Evolutionary conservation across 345 rosid species (phyloP).

Genomic region (Camelina laxa): DNA sequence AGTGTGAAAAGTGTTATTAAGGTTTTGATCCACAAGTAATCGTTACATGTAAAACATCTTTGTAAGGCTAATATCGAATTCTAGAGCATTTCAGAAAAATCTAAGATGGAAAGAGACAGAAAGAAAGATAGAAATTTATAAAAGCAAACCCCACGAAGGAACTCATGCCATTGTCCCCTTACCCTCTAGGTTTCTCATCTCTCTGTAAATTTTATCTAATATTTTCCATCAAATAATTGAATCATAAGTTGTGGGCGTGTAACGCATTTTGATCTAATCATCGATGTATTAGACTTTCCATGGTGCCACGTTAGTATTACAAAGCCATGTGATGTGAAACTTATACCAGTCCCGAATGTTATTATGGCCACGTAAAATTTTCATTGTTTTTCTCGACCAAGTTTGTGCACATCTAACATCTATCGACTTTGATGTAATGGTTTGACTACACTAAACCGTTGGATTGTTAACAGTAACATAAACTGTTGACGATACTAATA

Average conservation of each 20-base stretch:
- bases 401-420: neutral
- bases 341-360: neutral
- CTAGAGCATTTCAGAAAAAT: constrained; percentile 24
- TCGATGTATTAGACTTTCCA: neutral
- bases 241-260: constrained; percentile 29
- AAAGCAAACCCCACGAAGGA: constrained; percentile 27
- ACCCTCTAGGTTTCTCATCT: neutral
- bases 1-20: neutral
- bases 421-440: constrained; percentile 1
- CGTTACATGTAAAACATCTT: neutral
- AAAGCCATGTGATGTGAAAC: neutral
- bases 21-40: constrained; percentile 21
- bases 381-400: neutral
- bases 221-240: constrained; percentile 29
- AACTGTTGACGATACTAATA: neutral
- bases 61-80: constrained; percentile 25
- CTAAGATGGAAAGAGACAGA: constrained; percentile 36
- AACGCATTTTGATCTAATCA: constrained; percentile 1
- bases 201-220: neutral
- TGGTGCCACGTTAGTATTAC: constrained; percentile 13
- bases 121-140: constrained; percentile 19
- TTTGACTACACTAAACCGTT: neutral
- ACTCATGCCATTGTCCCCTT: constrained; percentile 42
- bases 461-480: neutral
- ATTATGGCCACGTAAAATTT: neutral